A percentile compares a stretch with the other conserved stretches of the same genome.
These are phyloP conservation scores for Pelargonium australe DNA, from an alignment of 441 rosid species.

Conservation along the genomic window DNA sequence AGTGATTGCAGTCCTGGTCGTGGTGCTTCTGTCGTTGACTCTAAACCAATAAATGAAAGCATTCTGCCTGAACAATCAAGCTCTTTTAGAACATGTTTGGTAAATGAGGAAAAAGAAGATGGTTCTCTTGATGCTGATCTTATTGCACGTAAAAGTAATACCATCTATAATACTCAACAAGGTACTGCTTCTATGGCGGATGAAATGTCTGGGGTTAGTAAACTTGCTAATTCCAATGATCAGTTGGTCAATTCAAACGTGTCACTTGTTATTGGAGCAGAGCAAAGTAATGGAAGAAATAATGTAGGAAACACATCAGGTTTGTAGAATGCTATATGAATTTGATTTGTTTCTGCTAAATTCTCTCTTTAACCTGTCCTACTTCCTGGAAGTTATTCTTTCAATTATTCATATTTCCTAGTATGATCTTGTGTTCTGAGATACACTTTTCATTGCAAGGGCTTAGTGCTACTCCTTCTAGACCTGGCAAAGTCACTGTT, in stretches of 20 bases:
- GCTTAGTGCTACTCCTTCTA: constrained; percentile 40
- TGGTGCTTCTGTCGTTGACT: constrained; percentile 33
- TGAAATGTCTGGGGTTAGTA: constrained; percentile 42
- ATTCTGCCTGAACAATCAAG: constrained; percentile 53
- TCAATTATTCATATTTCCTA: constrained; percentile 14
- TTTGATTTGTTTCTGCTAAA: constrained; percentile 11
- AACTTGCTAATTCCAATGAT: constrained; percentile 47
- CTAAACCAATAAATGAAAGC: constrained; percentile 46
- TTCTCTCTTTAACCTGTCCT: not conserved
- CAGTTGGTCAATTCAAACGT: constrained; percentile 32
- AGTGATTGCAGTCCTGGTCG: constrained; percentile 58
- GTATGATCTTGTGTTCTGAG: constrained; percentile 26
- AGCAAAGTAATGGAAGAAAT: constrained; percentile 58
- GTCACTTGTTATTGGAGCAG: constrained; percentile 38
- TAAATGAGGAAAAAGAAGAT: constrained; percentile 51
- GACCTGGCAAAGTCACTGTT: constrained; percentile 38
- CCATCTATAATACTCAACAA: constrained; percentile 28
- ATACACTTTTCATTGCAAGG: constrained; percentile 39
- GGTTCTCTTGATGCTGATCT: constrained; percentile 40
- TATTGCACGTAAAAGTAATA: constrained; percentile 35
- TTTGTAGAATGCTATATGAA: constrained; percentile 20
- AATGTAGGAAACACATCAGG: constrained; percentile 51
- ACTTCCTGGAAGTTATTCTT: constrained; percentile 6
- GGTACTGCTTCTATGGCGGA: constrained; percentile 46
- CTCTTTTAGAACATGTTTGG: constrained; percentile 37